A percentile compares a stretch with the other conserved stretches of the same genome.
Conservation (phyloP, 371 early-diverging fungal genomes). For the Homolaphlyctis polyrhiza region DNA sequence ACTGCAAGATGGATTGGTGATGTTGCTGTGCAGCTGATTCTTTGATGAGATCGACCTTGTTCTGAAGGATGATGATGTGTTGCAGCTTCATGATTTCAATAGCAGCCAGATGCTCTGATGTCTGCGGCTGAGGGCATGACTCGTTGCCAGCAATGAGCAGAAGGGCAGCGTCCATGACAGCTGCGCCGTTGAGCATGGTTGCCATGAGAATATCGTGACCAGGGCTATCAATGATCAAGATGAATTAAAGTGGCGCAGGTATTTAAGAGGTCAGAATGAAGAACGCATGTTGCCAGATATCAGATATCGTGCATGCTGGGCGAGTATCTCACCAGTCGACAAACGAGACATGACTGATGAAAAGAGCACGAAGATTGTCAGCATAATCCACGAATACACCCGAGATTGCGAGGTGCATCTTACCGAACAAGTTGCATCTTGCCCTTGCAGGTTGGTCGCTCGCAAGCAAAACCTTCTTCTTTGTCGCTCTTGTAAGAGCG, state of each 20-base stretch:
- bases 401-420: too few relatives aligned
- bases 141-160: constrained; percentile 99
- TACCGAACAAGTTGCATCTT: constrained; percentile 76
- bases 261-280: too few relatives aligned
- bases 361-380: too few relatives aligned
- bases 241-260: not conserved
- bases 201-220: constrained; percentile 99
- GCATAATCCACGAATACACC: too few relatives aligned
- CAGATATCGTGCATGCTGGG: too few relatives aligned
- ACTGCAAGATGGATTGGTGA: constrained; percentile 90
- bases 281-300: too few relatives aligned
- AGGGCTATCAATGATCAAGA: constrained; percentile 63
- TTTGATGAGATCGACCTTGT: constrained; percentile 99
- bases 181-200: constrained; percentile 99
- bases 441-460: constrained; percentile 85
- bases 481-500: constrained; percentile 80
- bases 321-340: too few relatives aligned
- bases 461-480: constrained; percentile 89
- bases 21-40: constrained; percentile 94
- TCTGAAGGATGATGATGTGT: constrained; percentile 98
- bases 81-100: constrained; percentile 99
- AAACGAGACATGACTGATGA: too few relatives aligned
- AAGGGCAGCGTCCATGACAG: constrained; percentile 99
- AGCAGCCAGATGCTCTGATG: constrained; percentile 99
- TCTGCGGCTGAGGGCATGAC: constrained; percentile 99